Percentiles rank a stretch among this genome's conserved stretches.
phyloP scores from a whole-genome alignment of 352 stramenopile genomes.

The Thraustochytrium striatum region DNA sequence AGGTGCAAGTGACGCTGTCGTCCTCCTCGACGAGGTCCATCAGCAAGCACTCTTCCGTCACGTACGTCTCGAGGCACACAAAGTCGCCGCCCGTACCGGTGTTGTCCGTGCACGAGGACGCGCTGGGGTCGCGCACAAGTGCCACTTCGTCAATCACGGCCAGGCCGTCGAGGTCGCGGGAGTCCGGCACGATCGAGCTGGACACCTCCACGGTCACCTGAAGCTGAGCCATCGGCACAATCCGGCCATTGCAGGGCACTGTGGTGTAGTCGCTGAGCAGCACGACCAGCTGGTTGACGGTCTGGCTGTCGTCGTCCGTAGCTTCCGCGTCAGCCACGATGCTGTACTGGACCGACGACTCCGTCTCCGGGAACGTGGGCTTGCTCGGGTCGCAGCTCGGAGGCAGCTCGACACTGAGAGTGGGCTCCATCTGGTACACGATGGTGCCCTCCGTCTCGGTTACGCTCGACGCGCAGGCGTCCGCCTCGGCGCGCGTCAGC shows the following conservation, averaged over 20 bases:
- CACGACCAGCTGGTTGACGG: neutral
- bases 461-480: neutral
- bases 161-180: neutral
- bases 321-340: neutral
- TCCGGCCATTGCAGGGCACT: neutral
- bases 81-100: neutral
- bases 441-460: neutral
- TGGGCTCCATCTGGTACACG: neutral
- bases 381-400: neutral
- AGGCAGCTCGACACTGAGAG: neutral
- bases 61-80: neutral
- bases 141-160: neutral
- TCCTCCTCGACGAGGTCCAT: neutral
- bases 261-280: neutral
- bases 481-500: neutral
- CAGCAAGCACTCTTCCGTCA: neutral
- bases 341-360: neutral
- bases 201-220: neutral
- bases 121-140: neutral
- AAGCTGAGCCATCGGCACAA: constrained; percentile 4
- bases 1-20: neutral
- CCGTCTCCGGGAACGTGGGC: neutral
- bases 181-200: neutral
- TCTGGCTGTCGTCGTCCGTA: neutral
- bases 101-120: neutral